These are phyloP conservation scores for Podospora fimiseda DNA, from an alignment of 495 filamentous ascomycete species.

Conservation along the genomic window DNA sequence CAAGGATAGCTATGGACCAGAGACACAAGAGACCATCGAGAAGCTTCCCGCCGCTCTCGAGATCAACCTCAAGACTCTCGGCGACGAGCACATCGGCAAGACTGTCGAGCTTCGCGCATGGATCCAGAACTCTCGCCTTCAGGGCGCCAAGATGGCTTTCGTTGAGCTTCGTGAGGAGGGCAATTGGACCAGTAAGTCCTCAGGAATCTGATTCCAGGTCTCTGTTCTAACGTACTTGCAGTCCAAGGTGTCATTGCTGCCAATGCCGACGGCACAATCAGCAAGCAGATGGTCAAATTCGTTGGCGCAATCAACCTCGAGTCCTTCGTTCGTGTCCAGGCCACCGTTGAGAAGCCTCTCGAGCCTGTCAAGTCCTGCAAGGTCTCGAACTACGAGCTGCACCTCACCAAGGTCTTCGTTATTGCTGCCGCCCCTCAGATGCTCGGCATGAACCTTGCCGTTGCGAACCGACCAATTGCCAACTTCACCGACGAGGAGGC, in stretches of 20 bases:
- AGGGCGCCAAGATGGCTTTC: constrained; percentile 87
- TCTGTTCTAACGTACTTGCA: too few relatives aligned
- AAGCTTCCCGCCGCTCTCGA: too few relatives aligned
- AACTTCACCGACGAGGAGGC: constrained; percentile 59
- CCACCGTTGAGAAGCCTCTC: constrained; percentile 69
- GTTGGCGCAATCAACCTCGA: constrained; percentile 63
- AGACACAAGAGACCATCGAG: constrained; percentile 21
- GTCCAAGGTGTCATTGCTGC: constrained; percentile 68
- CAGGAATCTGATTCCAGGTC: too few relatives aligned
- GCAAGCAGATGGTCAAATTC: constrained; percentile 90
- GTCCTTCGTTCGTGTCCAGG: constrained; percentile 77
- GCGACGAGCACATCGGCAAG: constrained; percentile 58
- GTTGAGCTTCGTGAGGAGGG: constrained; percentile 79
- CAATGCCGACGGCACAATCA: constrained; percentile 46
- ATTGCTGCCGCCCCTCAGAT: constrained; percentile 53
- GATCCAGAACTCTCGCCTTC: constrained; percentile 76
- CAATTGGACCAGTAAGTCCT: constrained; percentile 57
- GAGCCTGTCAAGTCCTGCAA: constrained; percentile 77
- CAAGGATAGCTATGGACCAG: too few relatives aligned
- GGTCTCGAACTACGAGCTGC: constrained; percentile 72
- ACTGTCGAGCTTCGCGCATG: constrained; percentile 74
- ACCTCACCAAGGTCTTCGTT: constrained; percentile 77
- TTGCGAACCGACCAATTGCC: constrained; percentile 60
- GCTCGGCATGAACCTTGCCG: constrained; percentile 61
- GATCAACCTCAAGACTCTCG: too few relatives aligned